Conservation (phyloP, 495 filamentous ascomycete genomes). For the Talaromyces wortmannii region DNA sequence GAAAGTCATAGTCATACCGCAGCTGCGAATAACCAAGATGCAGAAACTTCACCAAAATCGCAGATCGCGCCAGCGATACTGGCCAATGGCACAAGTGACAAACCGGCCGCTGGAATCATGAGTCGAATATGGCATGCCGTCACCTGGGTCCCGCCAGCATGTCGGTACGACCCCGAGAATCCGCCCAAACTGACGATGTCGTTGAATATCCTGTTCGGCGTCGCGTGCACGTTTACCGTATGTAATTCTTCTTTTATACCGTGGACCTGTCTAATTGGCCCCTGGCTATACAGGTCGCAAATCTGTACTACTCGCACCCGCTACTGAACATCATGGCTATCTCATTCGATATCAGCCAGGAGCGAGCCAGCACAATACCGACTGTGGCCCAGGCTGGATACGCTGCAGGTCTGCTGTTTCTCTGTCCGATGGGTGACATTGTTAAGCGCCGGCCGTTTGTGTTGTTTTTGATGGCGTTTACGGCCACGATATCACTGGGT, state of each 20-base stretch:
- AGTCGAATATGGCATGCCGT: conserved; percentile 13
- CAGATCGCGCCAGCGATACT: not conserved
- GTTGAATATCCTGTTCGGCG: conserved; percentile 55
- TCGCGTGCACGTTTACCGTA: conserved; percentile 29
- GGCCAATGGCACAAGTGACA: not conserved
- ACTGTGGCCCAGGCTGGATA: conserved; percentile 80
- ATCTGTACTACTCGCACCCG: conserved; percentile 67
- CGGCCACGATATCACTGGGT: conserved; percentile 59
- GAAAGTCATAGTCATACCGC: not conserved
- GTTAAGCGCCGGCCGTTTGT: conserved; percentile 65
- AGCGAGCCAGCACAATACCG: conserved; percentile 55
- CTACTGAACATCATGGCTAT: conserved; percentile 57
- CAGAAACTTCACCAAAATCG: not conserved
- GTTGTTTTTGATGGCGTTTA: conserved; percentile 55
- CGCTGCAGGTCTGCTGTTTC: conserved; percentile 62
- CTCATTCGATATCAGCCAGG: conserved; percentile 53
- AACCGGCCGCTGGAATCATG: not conserved
- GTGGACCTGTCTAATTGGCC: not conserved
- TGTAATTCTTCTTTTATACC: not conserved
- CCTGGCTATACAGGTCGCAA: conserved; percentile 46
- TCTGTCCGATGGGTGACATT: conserved; percentile 76
- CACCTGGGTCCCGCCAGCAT: conserved; percentile 47
- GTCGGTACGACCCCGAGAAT: conserved; percentile 49
- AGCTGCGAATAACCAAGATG: not conserved
- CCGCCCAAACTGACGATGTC: conserved; percentile 52